These are phyloP conservation scores for Baudoinia panamericana DNA, from an alignment of 495 filamentous ascomycete species.

Conservation along the genomic window DNA sequence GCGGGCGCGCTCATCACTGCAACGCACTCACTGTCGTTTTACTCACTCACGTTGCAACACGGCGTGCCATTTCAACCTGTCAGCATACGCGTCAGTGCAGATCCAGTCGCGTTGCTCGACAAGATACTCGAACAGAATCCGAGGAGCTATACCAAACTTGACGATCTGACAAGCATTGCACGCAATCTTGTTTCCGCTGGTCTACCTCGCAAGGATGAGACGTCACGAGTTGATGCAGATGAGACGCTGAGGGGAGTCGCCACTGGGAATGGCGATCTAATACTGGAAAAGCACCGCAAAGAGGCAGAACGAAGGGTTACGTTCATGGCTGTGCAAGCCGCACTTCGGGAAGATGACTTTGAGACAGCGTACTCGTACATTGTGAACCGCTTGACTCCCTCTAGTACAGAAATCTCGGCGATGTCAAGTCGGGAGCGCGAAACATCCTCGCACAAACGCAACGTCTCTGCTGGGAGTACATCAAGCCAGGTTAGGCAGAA, in stretches of 20 bases:
- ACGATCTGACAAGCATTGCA: constrained; percentile 70
- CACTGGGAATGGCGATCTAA: constrained; percentile 20
- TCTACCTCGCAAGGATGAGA: constrained; percentile 27
- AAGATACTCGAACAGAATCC: constrained; percentile 82
- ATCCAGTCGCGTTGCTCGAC: constrained; percentile 70
- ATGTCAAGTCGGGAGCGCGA: constrained; percentile 1
- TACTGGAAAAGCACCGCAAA: constrained; percentile 11
- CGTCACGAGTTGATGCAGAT: too few relatives aligned
- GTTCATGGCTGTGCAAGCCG: constrained; percentile 79
- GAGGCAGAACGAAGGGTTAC: constrained; percentile 55
- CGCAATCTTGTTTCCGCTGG: constrained; percentile 63
- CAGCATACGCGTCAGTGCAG: constrained; percentile 69
- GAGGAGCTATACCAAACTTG: constrained; percentile 72
- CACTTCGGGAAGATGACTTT: constrained; percentile 78
- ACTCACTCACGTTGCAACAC: constrained; percentile 78
- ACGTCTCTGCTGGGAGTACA: constrained; percentile 1
- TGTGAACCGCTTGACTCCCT: constrained; percentile 44
- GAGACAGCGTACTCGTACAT: constrained; percentile 96
- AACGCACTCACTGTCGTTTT: constrained; percentile 76
- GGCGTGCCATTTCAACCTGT: constrained; percentile 88
- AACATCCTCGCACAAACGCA: constrained; percentile 8
- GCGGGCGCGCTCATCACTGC: constrained; percentile 62
- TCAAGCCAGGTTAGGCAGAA: neutral
- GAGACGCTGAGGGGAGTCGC: constrained; percentile 4
- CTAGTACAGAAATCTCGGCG: constrained; percentile 6